Base-by-base conservation (phyloP, 495 filamentous ascomycete genomes). In the Hypomontagnella submonticulosa region DNA sequence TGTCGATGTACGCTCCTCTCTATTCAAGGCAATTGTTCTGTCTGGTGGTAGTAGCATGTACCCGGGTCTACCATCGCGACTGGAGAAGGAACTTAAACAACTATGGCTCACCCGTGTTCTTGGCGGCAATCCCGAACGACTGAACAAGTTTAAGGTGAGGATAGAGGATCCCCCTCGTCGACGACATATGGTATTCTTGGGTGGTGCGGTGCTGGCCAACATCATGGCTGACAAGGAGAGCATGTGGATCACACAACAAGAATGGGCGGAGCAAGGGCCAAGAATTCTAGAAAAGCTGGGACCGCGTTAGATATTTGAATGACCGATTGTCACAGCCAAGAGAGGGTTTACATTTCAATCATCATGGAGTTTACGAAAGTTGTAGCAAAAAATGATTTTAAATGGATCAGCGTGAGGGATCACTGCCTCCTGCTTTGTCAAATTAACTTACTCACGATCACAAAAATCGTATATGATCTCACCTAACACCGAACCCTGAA, bases 81-180 rank as follows among this genome's bases (percentile, higher is more conserved):
- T 99, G 74, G 95, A 99, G 83, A 98, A 98, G 82, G 95, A 99
- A 79, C 78, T 99, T 64, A 98, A 98, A 83, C 95, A 99, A 81
- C 76, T 99, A 71, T 98, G 96, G 96, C 85, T 99, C 56, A 97
- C 95, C 10, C 88, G 89, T 61, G 92, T 97, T 37, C 80, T 98
- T 66, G 83, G 87, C 18, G 92, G 93, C 19, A 90, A 99, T 75
- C 93, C 95, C 11, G 93, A 97, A 77, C 85, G 95, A 66, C 77
- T 99, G 66, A 93, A 86, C 78, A 99, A 98, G 88, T 98, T 99
- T 85, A 98, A 97, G 85, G 93, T 98, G 36, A 88, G 95, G 74
- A 97, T 99, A 77, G 96, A 99, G 73, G 95, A 99, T 74, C 96
- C 95, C 43, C 95, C 95, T 13, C 85, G 95, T 79, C 86, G 95